phyloP scores from a whole-genome alignment of 2,329 filamentous ascomycete species.

The Phaeomoniella chlamydospora region DNA sequence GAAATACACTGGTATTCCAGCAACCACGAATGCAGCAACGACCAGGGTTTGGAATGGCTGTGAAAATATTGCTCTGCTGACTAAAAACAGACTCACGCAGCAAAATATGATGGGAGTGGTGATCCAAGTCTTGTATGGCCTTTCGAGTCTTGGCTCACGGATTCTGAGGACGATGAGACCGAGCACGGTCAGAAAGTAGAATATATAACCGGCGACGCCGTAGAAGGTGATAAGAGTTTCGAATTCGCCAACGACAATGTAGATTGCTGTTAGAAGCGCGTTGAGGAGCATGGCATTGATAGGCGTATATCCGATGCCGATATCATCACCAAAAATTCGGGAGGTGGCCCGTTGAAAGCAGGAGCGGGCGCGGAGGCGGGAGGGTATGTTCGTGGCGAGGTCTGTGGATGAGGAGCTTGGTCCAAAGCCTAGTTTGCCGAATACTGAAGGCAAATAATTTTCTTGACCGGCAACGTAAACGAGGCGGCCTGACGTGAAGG shows the following conservation, averaged over 20 bases:
- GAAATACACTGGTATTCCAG: slow-evolving; percentile 77
- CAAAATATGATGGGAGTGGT: slow-evolving; percentile 95
- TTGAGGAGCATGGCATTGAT: slow-evolving; percentile 84
- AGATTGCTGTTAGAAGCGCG: slow-evolving; percentile 53
- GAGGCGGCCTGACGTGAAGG: slow-evolving; percentile 82
- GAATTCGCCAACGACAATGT: slow-evolving; percentile 81
- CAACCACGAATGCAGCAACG: slow-evolving; percentile 71
- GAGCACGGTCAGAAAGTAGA: slow-evolving; percentile 91
- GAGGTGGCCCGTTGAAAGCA: slow-evolving; percentile 46
- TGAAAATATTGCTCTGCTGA: slow-evolving; percentile 78
- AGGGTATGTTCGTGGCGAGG: slow-evolving; percentile 12
- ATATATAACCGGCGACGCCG: slow-evolving; percentile 90
- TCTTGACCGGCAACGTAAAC: slow-evolving; percentile 93
- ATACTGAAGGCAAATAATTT: slow-evolving; percentile 73
- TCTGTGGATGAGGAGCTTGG: slow-evolving; percentile 9
- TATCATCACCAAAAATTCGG: slow-evolving; percentile 57
- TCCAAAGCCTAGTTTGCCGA: slow-evolving; percentile 67
- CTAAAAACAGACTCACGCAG: slow-evolving; percentile 85
- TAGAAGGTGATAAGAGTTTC: slow-evolving; percentile 89
- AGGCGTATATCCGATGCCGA: slow-evolving; percentile 83
- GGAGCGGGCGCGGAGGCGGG: slow-evolving; percentile 28
- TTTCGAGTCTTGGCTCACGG: slow-evolving; percentile 69
- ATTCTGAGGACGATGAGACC: slow-evolving; percentile 85
- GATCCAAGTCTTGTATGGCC: slow-evolving; percentile 94
- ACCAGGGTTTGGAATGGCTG: slow-evolving; percentile 81